Evolutionary conservation across 208 protist species (phyloP), one percentile per base, ranked within the genome.

Genomic region (Wallacemonas rigidus): DNA sequence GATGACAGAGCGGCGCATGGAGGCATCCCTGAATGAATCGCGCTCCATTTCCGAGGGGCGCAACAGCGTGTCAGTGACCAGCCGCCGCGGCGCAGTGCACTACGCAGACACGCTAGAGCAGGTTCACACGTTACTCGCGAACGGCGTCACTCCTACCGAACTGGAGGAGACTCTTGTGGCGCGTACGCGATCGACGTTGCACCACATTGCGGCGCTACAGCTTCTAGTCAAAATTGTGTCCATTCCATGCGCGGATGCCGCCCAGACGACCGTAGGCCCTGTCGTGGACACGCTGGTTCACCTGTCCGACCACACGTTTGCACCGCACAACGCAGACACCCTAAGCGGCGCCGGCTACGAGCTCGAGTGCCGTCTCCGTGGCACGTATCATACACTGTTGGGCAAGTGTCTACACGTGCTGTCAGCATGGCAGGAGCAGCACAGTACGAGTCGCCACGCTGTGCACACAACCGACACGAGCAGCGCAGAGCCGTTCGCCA

Each of bases 31-130:
- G 36, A 85, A 74, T 56, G 60, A 73, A 7, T 94, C 87, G 6
- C 71, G 79, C 41, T 93, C 88, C 1, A 72, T 83, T 1, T 90
- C 88, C 26, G 88, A 93, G 72, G 79, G 73, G 17, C 82, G 86
- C n/a, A 51, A 36, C 43, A 65, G 60, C 36, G 74, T 55, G 48
- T 89, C 83, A 5, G 76, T 80, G 9, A 90, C 71, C 65, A 83
- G 78, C 43, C 85, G 89, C n/a, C 83, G 85, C 68, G 94, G 83
- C 71, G 83, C 79, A 2, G 74, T 88, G 38, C 74, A 84, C 58
- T 77, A 88, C 60, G 80, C 70, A 8, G 89, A 97, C 51, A 84
- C 76, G 47, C 73, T 97, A 2, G 90, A 94, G 76, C 88, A 95
- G 71, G 81, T 95, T 26, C 81, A 88, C 41, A 76, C 77, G 3